These are phyloP conservation scores for Maudiozyma turicensis DNA, from an alignment of 805 yeast species.

Conservation along the genomic window DNA sequence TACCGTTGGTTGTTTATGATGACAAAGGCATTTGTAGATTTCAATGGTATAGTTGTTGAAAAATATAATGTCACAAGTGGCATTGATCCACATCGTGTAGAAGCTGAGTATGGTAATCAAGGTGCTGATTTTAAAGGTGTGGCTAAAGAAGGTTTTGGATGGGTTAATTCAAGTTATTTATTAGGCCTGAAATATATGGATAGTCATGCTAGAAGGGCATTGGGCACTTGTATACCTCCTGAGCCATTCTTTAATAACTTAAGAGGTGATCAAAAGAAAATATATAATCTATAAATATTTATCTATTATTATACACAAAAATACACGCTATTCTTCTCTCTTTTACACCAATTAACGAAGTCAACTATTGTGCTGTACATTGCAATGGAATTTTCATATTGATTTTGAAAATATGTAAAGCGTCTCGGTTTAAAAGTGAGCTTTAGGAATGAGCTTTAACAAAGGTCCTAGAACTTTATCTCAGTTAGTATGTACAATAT, in stretches of 20 bases:
- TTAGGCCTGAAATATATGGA: slow-evolving; percentile 62
- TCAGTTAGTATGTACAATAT: too few relatives aligned
- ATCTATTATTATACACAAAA: too few relatives aligned
- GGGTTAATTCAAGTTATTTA: slow-evolving; percentile 88
- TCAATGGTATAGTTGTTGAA: slow-evolving; percentile 90
- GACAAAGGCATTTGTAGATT: slow-evolving; percentile 84
- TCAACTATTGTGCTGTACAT: too few relatives aligned
- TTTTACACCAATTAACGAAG: too few relatives aligned
- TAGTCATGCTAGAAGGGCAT: slow-evolving; percentile 58
- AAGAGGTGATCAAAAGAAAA: slow-evolving; percentile 33
- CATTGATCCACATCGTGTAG: slow-evolving; percentile 80
- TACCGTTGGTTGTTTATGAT: slow-evolving; percentile 87
- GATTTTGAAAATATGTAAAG: too few relatives aligned
- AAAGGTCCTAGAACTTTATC: too few relatives aligned
- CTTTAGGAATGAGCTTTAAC: too few relatives aligned
- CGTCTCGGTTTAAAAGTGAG: too few relatives aligned
- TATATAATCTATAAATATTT: slow-evolving; percentile 7
- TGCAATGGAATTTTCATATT: too few relatives aligned
- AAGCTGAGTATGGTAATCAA: slow-evolving; percentile 95
- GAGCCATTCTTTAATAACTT: slow-evolving; percentile 45
- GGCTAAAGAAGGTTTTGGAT: slow-evolving; percentile 93
- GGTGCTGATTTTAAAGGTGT: slow-evolving; percentile 89
- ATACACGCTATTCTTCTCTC: too few relatives aligned
- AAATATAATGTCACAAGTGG: slow-evolving; percentile 83
- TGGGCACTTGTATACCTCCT: slow-evolving; percentile 75